phyloP scores from a whole-genome alignment of 768 basidiomycete genomes.

The Suillus americanus region DNA sequence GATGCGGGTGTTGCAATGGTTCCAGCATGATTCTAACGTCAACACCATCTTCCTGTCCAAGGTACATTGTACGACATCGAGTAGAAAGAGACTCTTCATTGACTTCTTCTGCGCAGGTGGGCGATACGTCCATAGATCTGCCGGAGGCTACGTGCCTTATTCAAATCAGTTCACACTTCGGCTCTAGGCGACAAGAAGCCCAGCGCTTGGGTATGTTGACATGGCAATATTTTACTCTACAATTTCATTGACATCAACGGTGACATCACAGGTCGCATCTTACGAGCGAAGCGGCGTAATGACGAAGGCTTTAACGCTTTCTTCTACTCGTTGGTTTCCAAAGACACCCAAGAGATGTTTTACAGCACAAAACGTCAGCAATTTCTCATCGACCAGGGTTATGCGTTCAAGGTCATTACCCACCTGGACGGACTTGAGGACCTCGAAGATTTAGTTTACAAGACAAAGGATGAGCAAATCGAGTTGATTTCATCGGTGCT shows the following conservation, averaged over 20 bases:
- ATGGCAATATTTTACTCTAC: conserved; percentile 7
- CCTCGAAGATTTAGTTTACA: conserved; percentile 88
- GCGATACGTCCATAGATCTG: conserved; percentile 97
- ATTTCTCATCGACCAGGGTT: conserved; percentile 98
- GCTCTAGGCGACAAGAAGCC: conserved; percentile 96
- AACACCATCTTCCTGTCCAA: conserved; percentile 99
- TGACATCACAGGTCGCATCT: conserved; percentile 71
- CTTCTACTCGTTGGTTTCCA: conserved; percentile 98
- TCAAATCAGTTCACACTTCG: conserved; percentile 99
- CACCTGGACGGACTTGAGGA: conserved; percentile 90
- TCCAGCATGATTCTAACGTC: conserved; percentile 92
- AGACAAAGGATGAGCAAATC: conserved; percentile 89
- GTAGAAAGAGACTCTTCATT: conserved; percentile 14
- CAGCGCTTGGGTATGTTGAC: conserved; percentile 77
- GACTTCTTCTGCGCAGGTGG: conserved; percentile 56
- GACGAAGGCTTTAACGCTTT: conserved; percentile 99
- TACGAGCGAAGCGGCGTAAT: conserved; percentile 95
- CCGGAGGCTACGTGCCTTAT: conserved; percentile 99
- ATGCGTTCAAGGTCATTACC: conserved; percentile 99
- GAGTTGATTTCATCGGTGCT: conserved; percentile 94
- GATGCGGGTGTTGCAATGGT: conserved; percentile 91
- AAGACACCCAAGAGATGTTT: conserved; percentile 99
- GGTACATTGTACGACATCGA: conserved; percentile 40
- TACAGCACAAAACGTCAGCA: conserved; percentile 99
- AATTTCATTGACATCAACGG: conserved; percentile 17